Percentiles rank a stretch among this genome's conserved stretches.
Evolutionary conservation across 1,139 yeast genomes (phyloP).

Genomic region (Hansenula lynferdii): DNA sequence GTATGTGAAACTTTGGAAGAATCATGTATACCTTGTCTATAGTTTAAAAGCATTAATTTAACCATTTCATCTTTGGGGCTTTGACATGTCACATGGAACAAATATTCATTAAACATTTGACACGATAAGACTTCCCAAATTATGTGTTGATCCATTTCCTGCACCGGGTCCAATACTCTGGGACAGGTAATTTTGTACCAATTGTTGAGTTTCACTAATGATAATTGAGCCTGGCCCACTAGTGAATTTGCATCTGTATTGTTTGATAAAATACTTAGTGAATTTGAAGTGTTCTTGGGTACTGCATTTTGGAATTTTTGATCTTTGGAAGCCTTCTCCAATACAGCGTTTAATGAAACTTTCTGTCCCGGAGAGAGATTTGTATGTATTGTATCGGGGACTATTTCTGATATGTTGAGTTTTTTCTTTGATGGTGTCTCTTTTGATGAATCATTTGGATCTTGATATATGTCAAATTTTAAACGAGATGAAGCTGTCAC

Average conservation of each 20-base stretch:
- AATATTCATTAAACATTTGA: conserved; percentile 4
- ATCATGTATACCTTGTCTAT: conserved; percentile 10
- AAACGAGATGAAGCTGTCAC: too few species aligned
- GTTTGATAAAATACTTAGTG: too few species aligned
- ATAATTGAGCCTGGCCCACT: conserved; percentile 10
- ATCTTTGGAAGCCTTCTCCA: background rate
- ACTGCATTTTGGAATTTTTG: background rate
- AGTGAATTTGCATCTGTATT: conserved; percentile 1
- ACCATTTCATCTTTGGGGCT: too few species aligned
- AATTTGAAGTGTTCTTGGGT: background rate
- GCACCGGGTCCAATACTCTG: conserved; percentile 5
- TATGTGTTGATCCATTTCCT: too few species aligned
- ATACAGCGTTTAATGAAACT: background rate
- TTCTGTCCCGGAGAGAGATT: too few species aligned
- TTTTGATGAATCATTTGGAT: too few species aligned
- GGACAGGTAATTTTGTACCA: conserved; percentile 15
- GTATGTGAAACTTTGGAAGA: conserved; percentile 4
- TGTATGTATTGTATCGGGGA: background rate
- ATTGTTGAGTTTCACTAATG: conserved; percentile 13
- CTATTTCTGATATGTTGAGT: background rate
- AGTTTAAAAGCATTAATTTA: conserved; percentile 11
- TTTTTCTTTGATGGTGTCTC: too few species aligned
- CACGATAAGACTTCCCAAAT: too few species aligned
- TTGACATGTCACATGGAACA: conserved; percentile 3
- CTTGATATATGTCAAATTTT: too few species aligned